Evolutionary conservation across 805 yeast species (phyloP), one percentile per base, ranked within the genome.

Genomic region (Metschnikowia matae): DNA sequence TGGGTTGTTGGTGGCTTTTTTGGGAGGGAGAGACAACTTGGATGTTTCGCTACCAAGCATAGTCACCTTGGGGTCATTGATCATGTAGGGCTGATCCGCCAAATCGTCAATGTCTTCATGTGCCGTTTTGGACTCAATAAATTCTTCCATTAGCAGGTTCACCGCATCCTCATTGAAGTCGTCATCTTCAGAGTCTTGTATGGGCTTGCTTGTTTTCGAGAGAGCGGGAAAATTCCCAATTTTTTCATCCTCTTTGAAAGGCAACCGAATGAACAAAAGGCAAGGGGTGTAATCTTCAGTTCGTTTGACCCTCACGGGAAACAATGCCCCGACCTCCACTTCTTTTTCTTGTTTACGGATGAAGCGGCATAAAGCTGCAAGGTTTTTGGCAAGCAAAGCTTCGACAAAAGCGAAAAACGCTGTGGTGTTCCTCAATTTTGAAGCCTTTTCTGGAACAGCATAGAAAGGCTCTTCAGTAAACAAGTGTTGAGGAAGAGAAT

Each of bases 161-260:
- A 49, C 44, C 33, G 36, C 44, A 4, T 26, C 45, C 14, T n/a
- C n/a, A 18, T 26, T 37, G 10, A 44, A 18, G 15, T 37, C 34
- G 8, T 29, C 43, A 26, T 31, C 48, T 34, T n/a, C 46, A 5
- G 15, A 3, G 10, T 43, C 46, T 31, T 17, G 34, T 3, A 37
- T 42, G 2, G 40, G 34, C 40, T 48, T 38, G 4, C 15, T 32
- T 8, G 53, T 23, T 8, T 48, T 51, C 2, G 63, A 48, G 29
- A 71, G 58, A 8, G 39, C 34, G 0, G 74, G 71, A 56, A 85
- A 79, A 21, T 72, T 73, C 2, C 90, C 81, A 14, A 82, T 71
- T 56, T 80, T 79, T 54, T 82, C 85, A 63, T 90, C 96, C 55
- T 88, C 96, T 40, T 78, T 77, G 64, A 79, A 87, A 1, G 96